A percentile compares a stretch with the other conserved stretches of the same genome.
Evolutionary conservation across 169 alveolate species (phyloP).

Genomic region (Plasmodium cynomolgi): DNA sequence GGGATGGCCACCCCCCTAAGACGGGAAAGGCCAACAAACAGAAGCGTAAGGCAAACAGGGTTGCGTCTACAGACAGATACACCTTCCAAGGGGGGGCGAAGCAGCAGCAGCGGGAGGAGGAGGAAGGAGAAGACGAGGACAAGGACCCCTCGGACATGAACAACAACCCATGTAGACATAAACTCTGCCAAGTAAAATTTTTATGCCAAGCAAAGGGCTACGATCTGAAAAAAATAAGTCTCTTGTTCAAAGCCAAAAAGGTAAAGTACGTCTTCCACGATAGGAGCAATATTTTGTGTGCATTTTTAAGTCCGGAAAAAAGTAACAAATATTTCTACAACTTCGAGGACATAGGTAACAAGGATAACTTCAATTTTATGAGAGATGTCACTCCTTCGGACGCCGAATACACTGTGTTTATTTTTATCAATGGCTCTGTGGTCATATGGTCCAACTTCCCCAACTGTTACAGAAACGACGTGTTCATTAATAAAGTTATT

Average conservation of each 20-base stretch:
- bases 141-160: background rate
- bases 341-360: slow-evolving; percentile 24
- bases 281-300: slow-evolving; percentile 29
- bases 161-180: background rate
- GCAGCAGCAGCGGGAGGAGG: no score
- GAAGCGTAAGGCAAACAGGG: background rate
- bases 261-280: slow-evolving; percentile 28
- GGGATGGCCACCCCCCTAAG: background rate
- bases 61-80: background rate
- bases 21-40: background rate
- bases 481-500: slow-evolving; percentile 70
- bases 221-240: slow-evolving; percentile 36
- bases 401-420: slow-evolving; percentile 48
- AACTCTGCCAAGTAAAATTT: slow-evolving; percentile 28
- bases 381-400: slow-evolving; percentile 14
- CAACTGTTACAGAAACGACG: slow-evolving; percentile 45
- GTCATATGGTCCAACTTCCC: slow-evolving; percentile 78
- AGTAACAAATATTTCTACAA: background rate
- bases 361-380: slow-evolving; percentile 2
- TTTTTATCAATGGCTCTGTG: slow-evolving; percentile 78
- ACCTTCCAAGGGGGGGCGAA: background rate
- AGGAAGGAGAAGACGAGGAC: no score
- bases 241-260: slow-evolving; percentile 18
- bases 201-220: slow-evolving; percentile 67
- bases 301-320: slow-evolving; percentile 47